These are phyloP conservation scores for Pisolithus albus DNA, from an alignment of 768 basidiomycete species.

Conservation along the genomic window DNA sequence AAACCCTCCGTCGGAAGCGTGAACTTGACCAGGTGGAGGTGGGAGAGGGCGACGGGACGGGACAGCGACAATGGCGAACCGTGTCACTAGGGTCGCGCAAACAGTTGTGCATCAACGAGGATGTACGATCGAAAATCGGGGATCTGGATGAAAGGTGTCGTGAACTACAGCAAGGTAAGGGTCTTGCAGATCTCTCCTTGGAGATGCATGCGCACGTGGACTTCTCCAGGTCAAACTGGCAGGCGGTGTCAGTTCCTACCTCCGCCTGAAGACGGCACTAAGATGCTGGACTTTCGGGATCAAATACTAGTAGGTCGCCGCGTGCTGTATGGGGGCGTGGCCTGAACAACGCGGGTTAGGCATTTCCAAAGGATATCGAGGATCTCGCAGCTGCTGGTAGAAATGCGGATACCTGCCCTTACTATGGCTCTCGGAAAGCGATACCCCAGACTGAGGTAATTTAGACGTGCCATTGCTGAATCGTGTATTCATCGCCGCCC, in stretches of 20 bases:
- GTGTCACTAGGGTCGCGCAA: constrained; percentile 88
- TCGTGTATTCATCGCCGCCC: not conserved
- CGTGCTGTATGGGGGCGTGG: not conserved
- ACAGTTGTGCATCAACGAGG: constrained; percentile 89
- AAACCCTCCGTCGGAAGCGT: constrained; percentile 12
- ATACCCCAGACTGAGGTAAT: constrained; percentile 85
- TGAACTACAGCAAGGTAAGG: constrained; percentile 63
- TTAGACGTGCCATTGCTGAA: not conserved
- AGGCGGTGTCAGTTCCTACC: constrained; percentile 77
- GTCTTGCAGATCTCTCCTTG: not conserved
- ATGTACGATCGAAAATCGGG: constrained; percentile 49
- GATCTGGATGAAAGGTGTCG: constrained; percentile 88
- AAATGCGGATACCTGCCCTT: constrained; percentile 72
- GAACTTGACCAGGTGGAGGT: constrained; percentile 16
- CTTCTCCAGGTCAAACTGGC: constrained; percentile 47
- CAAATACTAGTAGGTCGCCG: constrained; percentile 53
- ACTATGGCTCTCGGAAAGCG: constrained; percentile 84
- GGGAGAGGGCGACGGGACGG: constrained; percentile 19
- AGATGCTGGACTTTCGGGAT: constrained; percentile 79
- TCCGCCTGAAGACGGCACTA: constrained; percentile 53
- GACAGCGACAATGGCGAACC: constrained; percentile 38
- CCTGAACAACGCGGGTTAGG: constrained; percentile 38
- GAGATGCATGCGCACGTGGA: constrained; percentile 2
- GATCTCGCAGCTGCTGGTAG: constrained; percentile 75
- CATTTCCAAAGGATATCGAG: constrained; percentile 89